Base-by-base conservation (phyloP, 495 filamentous ascomycete genomes). In the Penicillium antarcticum region DNA sequence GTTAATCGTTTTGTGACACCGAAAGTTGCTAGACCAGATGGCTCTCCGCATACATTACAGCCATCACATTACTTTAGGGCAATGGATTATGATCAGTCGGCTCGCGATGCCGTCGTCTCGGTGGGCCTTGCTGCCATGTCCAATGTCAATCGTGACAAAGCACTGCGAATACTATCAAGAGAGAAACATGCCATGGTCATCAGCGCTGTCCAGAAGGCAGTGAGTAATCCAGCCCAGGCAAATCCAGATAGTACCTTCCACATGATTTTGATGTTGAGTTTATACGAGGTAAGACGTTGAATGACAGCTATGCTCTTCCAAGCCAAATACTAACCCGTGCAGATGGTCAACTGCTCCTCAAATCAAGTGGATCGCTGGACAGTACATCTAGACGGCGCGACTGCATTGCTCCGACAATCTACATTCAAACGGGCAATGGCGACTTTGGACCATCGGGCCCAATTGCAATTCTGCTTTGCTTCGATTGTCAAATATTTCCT, bases 91-190 rank as follows among this genome's bases (percentile, higher is more conserved):
- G 45, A 58, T 19, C 21, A 31, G 34, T 34, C 53, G 11, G 40
- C 55, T 37, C 56, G 53, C 46, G 51, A 66, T 51, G 57, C 60
- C 6, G 32, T 57, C 12, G 29, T 62, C n/a, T 42, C 61, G 24
- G 61, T 64, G 45, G 63, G 63, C 2, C 41, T 66, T 19, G 57
- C 57, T 18, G 63, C 61, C 10, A 50, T 64, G 35, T 46, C 63
- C 17, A 66, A 66, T 42, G 51, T 64, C 33, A 62, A 32, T 19
- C 43, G 45, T 6, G 58, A 66, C 21, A 60, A 50, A 31, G 26
- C 48, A 6, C 31, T 61, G 23, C 43, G 19, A 24, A 51, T 47
- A 31, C 43, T 50, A n/a, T 55, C 63, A 5, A 34, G 56, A 37
- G 57, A 64, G 34, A 66, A 60, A 36, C 58, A 66, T 46, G 46